Base-by-base conservation (phyloP, 768 basidiomycete species). In the Xerocomus potaroensis region DNA sequence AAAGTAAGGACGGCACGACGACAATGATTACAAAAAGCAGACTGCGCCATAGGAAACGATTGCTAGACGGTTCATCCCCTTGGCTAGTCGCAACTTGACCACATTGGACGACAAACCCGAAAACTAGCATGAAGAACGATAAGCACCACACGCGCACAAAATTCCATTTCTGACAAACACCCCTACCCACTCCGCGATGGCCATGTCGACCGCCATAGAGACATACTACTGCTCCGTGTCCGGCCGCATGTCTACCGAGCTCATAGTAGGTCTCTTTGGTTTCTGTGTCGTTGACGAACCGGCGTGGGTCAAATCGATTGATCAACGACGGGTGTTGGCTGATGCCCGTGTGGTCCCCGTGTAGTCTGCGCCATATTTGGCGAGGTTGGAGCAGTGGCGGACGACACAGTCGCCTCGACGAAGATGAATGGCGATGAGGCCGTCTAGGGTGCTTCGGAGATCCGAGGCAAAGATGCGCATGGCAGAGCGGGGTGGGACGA, bases 151-250 rank as follows among this genome's bases (percentile, higher is more conserved):
- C 26, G 26, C 6, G 26, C n/a, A n/a, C n/a, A 29, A 7, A 14
- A 3, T 78, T 46, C 80, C 80, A 53, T 81, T 83, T 0, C 80
- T 81, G 7, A 82, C 64, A 56, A 81, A 82, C 33, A 80, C 75
- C 54, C 81, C 76, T 1, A 78, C 79, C 39, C 68, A 64, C 57
- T 77, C 71, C 1, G 76, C 81, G 21, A 83, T 71, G 10, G 72
- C 76, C 80, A 83, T 82, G 57, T 82, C 80, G 30, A 81, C 71
- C 1, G 77, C 79, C 58, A 73, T 74, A 19, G 65, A 67, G 3
- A 81, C 76, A 12, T 75, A 61, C 12, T 54, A 60, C 56, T 82
- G 78, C 39, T 71, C 73, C 29, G 63, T 48, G 47, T 73, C 76
- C 22, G 81, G 59, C 35, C 50, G 51, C n/a, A 70, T 38, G 27